These are phyloP conservation scores for Phytophthora lateralis DNA, from an alignment of 352 stramenopile species.

Conservation along the genomic window DNA sequence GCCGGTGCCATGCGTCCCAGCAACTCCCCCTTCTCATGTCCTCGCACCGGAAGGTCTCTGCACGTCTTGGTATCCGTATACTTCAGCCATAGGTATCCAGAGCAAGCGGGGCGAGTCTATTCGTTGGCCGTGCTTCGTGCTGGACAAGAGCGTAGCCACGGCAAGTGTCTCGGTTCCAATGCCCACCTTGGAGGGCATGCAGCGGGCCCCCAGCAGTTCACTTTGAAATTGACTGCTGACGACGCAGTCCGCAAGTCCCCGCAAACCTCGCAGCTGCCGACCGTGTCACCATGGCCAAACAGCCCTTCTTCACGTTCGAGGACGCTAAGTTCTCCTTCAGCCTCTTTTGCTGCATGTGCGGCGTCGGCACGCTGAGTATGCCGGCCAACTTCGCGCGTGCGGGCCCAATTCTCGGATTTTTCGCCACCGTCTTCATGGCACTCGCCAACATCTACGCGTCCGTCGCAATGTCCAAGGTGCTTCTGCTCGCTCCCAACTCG, in stretches of 20 bases:
- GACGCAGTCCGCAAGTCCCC: conserved; percentile 17
- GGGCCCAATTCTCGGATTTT: conserved; percentile 41
- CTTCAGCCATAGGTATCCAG: conserved; percentile 24
- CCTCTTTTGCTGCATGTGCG: conserved; percentile 69
- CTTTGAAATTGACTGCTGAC: conserved; percentile 33
- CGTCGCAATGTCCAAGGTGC: conserved; percentile 58
- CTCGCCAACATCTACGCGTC: conserved; percentile 69
- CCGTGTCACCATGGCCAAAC: conserved; percentile 26
- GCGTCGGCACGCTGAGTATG: conserved; percentile 72
- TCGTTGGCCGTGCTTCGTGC: conserved; percentile 23
- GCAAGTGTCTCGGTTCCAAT: conserved; percentile 18
- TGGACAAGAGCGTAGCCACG: conserved; percentile 25
- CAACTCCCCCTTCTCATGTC: conserved; percentile 27
- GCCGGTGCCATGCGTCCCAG: conserved; percentile 19
- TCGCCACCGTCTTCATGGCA: conserved; percentile 63
- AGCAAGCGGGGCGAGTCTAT: conserved; percentile 8
- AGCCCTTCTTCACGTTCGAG: conserved; percentile 59
- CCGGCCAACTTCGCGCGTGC: conserved; percentile 69
- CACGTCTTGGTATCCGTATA: conserved; percentile 36
- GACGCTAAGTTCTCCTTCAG: conserved; percentile 67
- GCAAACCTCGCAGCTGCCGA: conserved; percentile 4
- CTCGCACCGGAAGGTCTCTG: conserved; percentile 21
- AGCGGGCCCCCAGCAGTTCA: conserved; percentile 20
- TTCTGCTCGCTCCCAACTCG: conserved; percentile 55
- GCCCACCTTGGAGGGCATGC: conserved; percentile 7